Percentiles rank a stretch among this genome's conserved stretches.
phyloP scores from a whole-genome alignment of 192 early-diverging fungal species.

The Coemansia sp. region DNA sequence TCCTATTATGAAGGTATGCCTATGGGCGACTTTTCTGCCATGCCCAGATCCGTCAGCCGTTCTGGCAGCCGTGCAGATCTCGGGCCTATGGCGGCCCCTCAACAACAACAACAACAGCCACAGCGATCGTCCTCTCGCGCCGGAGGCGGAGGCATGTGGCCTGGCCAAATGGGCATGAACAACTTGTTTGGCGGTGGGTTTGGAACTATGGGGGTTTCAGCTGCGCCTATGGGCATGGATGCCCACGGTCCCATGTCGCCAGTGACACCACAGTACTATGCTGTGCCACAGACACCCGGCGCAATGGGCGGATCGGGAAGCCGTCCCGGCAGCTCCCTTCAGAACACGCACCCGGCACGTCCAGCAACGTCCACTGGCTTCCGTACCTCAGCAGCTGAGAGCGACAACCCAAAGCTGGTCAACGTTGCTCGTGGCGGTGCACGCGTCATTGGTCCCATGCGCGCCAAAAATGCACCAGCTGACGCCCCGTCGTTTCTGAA shows the following conservation, averaged over 20 bases:
- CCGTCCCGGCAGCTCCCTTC: conserved; percentile 47
- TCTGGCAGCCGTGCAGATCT: conserved; percentile 46
- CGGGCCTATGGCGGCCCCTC: conserved; percentile 2
- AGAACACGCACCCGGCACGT: conserved; percentile 27
- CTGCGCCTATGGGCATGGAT: conserved; percentile 5
- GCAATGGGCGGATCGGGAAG: conserved; percentile 14
- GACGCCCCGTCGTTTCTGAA: conserved; percentile 39
- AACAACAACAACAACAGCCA: conserved; percentile 19
- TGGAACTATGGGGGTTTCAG: conserved; percentile 35
- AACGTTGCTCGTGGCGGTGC: conserved; percentile 52
- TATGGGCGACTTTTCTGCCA: conserved; percentile 21
- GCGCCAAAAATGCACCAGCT: conserved; percentile 20
- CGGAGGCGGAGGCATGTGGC: conserved; percentile 34
- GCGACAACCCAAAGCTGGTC: conserved; percentile 32
- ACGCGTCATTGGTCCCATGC: conserved; percentile 50
- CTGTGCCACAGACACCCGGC: conserved; percentile 19
- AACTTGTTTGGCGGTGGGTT: conserved; percentile 46
- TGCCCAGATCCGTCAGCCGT: conserved; percentile 30
- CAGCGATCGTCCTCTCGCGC: conserved; percentile 37
- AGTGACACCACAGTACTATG: conserved; percentile 18
- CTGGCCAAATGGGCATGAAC: conserved; percentile 26
- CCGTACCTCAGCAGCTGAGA: conserved; percentile 16
- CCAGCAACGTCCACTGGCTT: conserved; percentile 43
- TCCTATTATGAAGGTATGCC: conserved; percentile 42
- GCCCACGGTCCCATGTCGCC: conserved; percentile 22